phyloP scores from a whole-genome alignment of 1,284 basidiomycete genomes.

The Exobasidium rhododendri region DNA sequence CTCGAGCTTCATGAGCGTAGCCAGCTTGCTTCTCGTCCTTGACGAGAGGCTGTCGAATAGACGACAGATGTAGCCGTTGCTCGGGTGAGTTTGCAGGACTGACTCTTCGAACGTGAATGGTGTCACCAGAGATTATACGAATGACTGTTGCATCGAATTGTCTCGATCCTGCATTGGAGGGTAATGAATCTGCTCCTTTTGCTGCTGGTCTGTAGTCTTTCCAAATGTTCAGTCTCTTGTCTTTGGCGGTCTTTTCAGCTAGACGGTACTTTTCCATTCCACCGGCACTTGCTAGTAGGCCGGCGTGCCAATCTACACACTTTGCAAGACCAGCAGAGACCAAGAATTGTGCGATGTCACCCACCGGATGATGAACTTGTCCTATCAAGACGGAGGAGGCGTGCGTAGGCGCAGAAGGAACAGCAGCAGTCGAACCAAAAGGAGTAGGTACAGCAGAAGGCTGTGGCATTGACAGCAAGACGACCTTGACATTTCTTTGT shows the following conservation, averaged over 20 bases:
- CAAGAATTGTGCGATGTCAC: constrained; percentile 88
- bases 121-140: constrained; percentile 88
- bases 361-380: constrained; percentile 82
- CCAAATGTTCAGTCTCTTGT: constrained; percentile 75
- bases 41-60: constrained; percentile 66
- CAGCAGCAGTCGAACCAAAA: constrained; percentile 60
- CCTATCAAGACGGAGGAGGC: constrained; percentile 79
- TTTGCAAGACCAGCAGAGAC: constrained; percentile 81
- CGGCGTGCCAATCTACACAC: constrained; percentile 95
- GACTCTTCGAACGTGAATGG: constrained; percentile 61
- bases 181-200: constrained; percentile 1
- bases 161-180: constrained; percentile 27
- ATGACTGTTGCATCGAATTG: constrained; percentile 71
- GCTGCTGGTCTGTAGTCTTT: constrained; percentile 59
- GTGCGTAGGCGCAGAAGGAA: constrained; percentile 39
- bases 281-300: constrained; percentile 70
- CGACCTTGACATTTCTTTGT: constrained; percentile 80
- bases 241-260: constrained; percentile 80
- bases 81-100: constrained; percentile 64
- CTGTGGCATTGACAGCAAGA: constrained; percentile 77
- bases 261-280: constrained; percentile 65
- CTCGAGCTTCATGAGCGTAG: constrained; percentile 86
- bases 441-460: constrained; percentile 68
- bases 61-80: constrained; percentile 80
- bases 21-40: constrained; percentile 82